Evolutionary conservation across 192 early-diverging fungal genomes (phyloP), one percentile per base, ranked within the genome.

Genomic region (Umbelopsis sp.): DNA sequence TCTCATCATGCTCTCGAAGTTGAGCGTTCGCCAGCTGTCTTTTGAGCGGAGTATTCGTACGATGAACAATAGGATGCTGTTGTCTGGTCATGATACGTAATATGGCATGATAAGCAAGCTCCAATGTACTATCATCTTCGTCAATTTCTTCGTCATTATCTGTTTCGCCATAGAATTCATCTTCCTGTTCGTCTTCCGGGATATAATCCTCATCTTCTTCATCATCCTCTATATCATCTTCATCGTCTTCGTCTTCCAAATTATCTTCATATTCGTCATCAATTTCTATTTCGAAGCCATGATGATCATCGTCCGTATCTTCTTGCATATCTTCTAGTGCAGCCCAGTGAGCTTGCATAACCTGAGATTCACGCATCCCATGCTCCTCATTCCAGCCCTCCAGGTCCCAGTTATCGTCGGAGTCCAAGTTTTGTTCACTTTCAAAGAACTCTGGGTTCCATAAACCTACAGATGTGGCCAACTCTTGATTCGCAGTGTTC

Each of bases 221-320:
- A 12, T 3, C 55, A 4, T 61, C 55, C 10, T 45, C 68, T 30
- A 30, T 3, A 47, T 76, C 44, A 48, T 64, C 48, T 47, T 67
- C 23, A 50, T 73, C 71, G 8, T 72, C 67, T 2, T 69, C 70
- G 23, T 73, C 65, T 27, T 66, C 58, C 11, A 74, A 51, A 5
- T 46, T 66, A 22, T 73, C 45, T 4, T 71, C 69, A 55, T 68
- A 50, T 0, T 71, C 74, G 64, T 49, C 48, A 49, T 49, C 18
- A 20, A 49, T 49, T 1, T 49, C 48, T 49, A 69, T 55, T 30
- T 64, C 20, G 21, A 69, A 66, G 20, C 64, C 48, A 72, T 64
- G 51, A 3, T 67, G 61, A 3, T 58, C 46, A 25, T 70, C 74
- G 5, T 72, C 67, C 18, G 35, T 53, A 64, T 81, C 23, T 23